Base-by-base conservation (phyloP, 2,329 filamentous ascomycete species). In the Phialemoniopsis sp. region DNA sequence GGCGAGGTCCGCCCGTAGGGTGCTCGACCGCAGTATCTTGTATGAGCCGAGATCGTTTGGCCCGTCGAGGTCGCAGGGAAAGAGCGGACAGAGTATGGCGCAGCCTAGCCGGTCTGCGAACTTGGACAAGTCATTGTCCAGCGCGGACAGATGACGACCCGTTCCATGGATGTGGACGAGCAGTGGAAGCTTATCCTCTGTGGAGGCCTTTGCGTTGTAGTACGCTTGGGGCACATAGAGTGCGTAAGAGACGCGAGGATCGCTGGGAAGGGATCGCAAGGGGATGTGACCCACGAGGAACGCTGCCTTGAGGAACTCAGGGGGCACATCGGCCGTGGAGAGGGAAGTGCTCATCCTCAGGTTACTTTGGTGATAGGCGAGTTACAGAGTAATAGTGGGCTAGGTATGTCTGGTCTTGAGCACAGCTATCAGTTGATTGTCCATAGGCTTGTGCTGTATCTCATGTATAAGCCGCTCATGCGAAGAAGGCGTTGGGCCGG, bases 141-240 rank as follows among this genome's bases (percentile, higher is more conserved):
- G 36, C 29, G 42, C 41, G 18, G 33, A 37, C 19, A 46, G 29
- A 36, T 47, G 39, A 9, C 56, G 50, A 13, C 52, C 36, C 2
- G 53, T 59, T n/a, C 57, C 56, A 44, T 60, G 57, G 8, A 60
- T 38, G 32, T 37, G 41, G 26, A 60, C 50, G 8, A 60, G 34
- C 8, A 60, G 42, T 7, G 54, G 56, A 36, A 57, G 44, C 40
- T 52, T 53, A 34, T 37, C 38, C 21, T 14, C 28, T 4, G 36
- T 32, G 29, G 42, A 14, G 12, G 16, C 15, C n/a, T 28, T 12
- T 16, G 37, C 34, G 39, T 44, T 40, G 37, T 55, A 54, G 30
- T 48, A 44, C 30, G 47, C 35, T 13, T 45, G 44, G 12, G 55
- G 55, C 3, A 58, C 44, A 35, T 54, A 57, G 13, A 57, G 46